phyloP scores from a whole-genome alignment of 345 rosid genomes.

The Hibiscus syriacus region DNA sequence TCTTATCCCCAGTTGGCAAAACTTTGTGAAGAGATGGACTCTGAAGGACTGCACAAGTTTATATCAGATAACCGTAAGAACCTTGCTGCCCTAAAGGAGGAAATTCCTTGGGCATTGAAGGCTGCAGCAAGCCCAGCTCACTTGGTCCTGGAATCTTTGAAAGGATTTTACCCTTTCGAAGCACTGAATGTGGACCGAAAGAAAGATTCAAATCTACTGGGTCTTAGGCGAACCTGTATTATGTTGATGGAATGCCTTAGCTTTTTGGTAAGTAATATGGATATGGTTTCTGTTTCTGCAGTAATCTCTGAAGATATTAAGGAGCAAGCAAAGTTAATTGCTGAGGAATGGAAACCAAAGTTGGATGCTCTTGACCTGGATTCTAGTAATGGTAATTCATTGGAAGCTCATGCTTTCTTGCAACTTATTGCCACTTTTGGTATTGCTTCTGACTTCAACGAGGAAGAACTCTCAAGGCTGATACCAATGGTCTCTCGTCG shows the following conservation, averaged over 20 bases:
- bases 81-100: conserved; percentile 79
- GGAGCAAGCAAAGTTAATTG: neutral
- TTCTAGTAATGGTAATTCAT: neutral
- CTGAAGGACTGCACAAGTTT: conserved; percentile 84
- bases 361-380: conserved; percentile 54
- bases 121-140: conserved; percentile 73
- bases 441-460: neutral
- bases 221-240: conserved; percentile 92
- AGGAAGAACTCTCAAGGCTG: conserved; percentile 28
- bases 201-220: conserved; percentile 80
- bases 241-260: conserved; percentile 99
- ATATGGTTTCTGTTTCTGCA: conserved; percentile 30
- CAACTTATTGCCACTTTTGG: neutral
- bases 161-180: conserved; percentile 67
- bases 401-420: neutral
- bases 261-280: conserved; percentile 46
- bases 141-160: conserved; percentile 72
- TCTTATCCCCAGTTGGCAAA: conserved; percentile 70
- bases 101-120: conserved; percentile 75
- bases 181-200: conserved; percentile 59
- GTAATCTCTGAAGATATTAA: neutral
- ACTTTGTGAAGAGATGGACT: conserved; percentile 79
- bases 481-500: conserved; percentile 99
- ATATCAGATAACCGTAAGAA: conserved; percentile 98
- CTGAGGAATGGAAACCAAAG: neutral